Base-by-base conservation (phyloP, 108 stramenopile genomes). In the Cyclotella kingstonii region DNA sequence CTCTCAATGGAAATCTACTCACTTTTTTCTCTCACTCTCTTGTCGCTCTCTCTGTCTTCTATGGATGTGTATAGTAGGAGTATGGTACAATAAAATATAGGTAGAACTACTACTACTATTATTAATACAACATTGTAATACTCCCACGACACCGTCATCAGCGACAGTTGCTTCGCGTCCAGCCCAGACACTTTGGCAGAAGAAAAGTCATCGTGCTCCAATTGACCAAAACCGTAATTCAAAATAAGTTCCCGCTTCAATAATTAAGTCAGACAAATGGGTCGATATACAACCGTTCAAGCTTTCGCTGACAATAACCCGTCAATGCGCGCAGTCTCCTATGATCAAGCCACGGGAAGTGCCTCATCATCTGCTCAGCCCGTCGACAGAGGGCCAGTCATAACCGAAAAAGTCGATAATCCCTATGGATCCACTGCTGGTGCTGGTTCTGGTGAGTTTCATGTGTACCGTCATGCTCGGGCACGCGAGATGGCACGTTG, bases 381-480 rank as follows among this genome's bases (percentile, higher is more conserved):
- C 36, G 34, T 58, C 19, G 43, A 55, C 28, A 40, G 60, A 21
- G 60, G 61, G 33, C 78, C 74, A 34, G 80, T 89, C 65, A 50
- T 49, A 19, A 60, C 85, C 27, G 94, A 95, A 79, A 90, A 89
- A 56, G 88, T 93, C n/a, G 62, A 84, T 58, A 95, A 95, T 63
- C 87, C 91, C 18, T 93, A 93, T 60, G 94, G 94, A 22, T 87
- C 85, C 38, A 85, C 85, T 3, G 88, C 90, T 6, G 94, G 94
- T 12, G 90, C 91, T 12, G 89, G 91, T 9, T 85, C 83, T 0
- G 90, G 91, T 4, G 94, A 95, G 54, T 95, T 95, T 66, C 91
- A 95, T 77, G 74, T 91, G 34, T 95, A 95, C 61, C 87, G 94
- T 14, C 91, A 91, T 54, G 87, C 91, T 2, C 84, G 94, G 5